Percentiles rank a stretch among this genome's conserved stretches.
These are phyloP conservation scores for Bauhinia variegata DNA, from an alignment of 306 rosid genomes.

Conservation along the genomic window DNA sequence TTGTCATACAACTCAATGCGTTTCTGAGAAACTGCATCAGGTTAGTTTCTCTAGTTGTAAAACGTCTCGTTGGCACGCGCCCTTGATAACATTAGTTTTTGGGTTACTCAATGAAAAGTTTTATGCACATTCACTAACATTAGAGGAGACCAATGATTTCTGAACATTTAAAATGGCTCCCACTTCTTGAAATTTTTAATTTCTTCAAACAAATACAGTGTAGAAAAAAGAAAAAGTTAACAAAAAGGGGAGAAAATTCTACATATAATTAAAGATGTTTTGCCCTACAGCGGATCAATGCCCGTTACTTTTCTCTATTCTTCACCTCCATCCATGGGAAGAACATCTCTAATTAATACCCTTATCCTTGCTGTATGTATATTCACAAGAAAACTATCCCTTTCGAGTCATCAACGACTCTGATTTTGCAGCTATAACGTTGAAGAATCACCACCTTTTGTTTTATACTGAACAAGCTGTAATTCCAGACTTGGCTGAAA, in stretches of 20 bases:
- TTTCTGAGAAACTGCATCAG: conserved; percentile 13
- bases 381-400: conserved; percentile 61
- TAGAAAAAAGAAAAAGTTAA: background rate
- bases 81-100: too few species aligned
- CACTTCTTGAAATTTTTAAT: conserved; percentile 43
- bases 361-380: conserved; percentile 47
- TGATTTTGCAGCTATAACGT: conserved; percentile 47
- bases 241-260: conserved; percentile 18
- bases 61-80: too few species aligned
- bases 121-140: too few species aligned
- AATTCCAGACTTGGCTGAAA: conserved; percentile 35
- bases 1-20: conserved; percentile 63
- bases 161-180: too few species aligned
- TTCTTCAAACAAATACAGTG: conserved; percentile 54
- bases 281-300: conserved; percentile 29
- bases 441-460: conserved; percentile 49
- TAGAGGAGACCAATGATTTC: too few species aligned
- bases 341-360: conserved; percentile 43
- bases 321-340: conserved; percentile 40
- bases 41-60: background rate
- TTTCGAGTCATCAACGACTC: conserved; percentile 46
- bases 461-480: conserved; percentile 45
- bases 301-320: conserved; percentile 37
- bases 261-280: conserved; percentile 46
- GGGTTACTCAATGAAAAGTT: too few species aligned